Base-by-base conservation (phyloP, 2,329 filamentous ascomycete species). In the Trichoderma breve region DNA sequence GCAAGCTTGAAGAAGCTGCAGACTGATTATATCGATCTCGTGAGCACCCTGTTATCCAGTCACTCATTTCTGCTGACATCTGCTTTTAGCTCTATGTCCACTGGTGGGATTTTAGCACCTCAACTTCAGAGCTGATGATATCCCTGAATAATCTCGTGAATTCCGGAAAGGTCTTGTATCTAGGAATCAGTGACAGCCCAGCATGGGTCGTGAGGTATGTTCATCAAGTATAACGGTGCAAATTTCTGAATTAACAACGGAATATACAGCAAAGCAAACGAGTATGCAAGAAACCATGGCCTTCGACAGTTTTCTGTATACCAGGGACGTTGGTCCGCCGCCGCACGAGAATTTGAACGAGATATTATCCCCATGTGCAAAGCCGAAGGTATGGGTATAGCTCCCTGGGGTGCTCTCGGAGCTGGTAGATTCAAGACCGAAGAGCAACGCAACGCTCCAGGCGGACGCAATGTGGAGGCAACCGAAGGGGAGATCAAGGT, bases 251-350 rank as follows among this genome's bases (percentile, higher is more conserved):
- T 11, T 24, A 43, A n/a, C 15, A n/a, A 43, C 15, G 1, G 7
- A 43, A 9, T 43, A n/a, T 6, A 5, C 32, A 86, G 85, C 76
- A 90, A 89, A 77, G 88, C 88, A n/a, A 92, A 91, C 67, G 86
- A 90, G 77, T 91, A 94, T 77, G 93, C 92, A 8, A 87, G 90
- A 47, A 86, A 88, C 73, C 88, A 93, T 73, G 91, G 90, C n/a
- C 84, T 93, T 34, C 88, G 89, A 2, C 90, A 87, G 51, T 94
- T 94, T 82, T 87, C 84, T 43, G 79, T 84, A 18, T 84, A 85
- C 51, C 83, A 84, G 51, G 83, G 83, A 14, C 77, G 79, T 7
- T 84, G 82, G 82, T 83, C 81, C 8, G 82, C 82, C 3, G 78
- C 79, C 6, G 76, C 71, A 6, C 81, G 83, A 2, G 82, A 83